Evolutionary conservation across 305 asterid genomes (phyloP), one percentile per base, ranked within the genome.

Genomic region (Fraxinus angustifolia): DNA sequence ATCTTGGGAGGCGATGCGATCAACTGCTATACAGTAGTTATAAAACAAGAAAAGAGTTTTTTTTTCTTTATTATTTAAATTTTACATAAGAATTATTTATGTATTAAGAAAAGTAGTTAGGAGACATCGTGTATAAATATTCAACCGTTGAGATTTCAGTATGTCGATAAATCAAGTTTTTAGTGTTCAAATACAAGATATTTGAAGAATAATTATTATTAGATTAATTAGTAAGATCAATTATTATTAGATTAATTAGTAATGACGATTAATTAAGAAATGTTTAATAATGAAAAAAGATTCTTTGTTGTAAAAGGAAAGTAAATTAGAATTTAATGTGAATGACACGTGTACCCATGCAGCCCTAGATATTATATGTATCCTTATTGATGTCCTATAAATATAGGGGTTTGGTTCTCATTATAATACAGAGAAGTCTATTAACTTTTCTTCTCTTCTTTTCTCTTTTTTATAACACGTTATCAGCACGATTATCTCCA

Each of bases 1-100:
- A 92, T 86, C 88, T 89, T 40, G 98, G 92, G 85, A 88, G 96
- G 74, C 98, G 90, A 79, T 92, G 77, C 3, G 53, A 42, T 42
- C 53, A 0, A 42, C 4, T 11, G 16, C 53, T 45, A 45, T 45
- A 45, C 17, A 45, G 6, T 45, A 12, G 56, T 12, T 45, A 12
- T 16, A 45, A 45, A 45, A 45, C 17, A 45, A 42, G 53, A 42
- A 42, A 42, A 42, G 16, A 10, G 53, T 2, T 2, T 45, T 42
- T 65, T 68, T 48, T 28, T 38, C 34, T 31, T 31, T 31, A 31
- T 31, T 31, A 31, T 31, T 31, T 12, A 35, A 12, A 28, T 14
- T 76, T 42, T 33, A 21, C 7, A 14, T 11, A n/a, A 16, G 0
- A 62, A 11, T 53, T 56, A 19, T 73, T 30, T 35, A 16, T 72